A percentile compares a stretch with the other conserved stretches of the same genome.
Conservation (phyloP, 371 early-diverging fungal genomes). For the Syncephalis fuscata region DNA sequence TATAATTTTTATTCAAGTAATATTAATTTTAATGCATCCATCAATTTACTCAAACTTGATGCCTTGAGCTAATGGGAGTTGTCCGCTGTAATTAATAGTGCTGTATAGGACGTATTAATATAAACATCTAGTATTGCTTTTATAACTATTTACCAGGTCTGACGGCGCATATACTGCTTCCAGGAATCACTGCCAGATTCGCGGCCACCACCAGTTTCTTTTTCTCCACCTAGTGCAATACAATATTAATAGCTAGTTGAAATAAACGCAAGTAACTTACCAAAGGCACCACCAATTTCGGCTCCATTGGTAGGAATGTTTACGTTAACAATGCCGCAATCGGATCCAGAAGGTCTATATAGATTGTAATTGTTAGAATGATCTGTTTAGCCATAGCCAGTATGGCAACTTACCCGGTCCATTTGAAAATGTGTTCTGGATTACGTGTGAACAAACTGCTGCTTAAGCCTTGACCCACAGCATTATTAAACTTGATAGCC, state of each 20-base stretch:
- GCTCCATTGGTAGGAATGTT: constrained; percentile 97
- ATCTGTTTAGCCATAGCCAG: not conserved
- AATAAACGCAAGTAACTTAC: too few relatives aligned
- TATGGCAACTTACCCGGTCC: constrained; percentile 48
- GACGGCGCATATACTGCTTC: constrained; percentile 65
- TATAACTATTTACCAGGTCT: constrained; percentile 11
- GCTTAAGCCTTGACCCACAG: constrained; percentile 82
- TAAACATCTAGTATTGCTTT: constrained; percentile 3
- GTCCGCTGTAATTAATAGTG: constrained; percentile 83
- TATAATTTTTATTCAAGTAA: too few relatives aligned
- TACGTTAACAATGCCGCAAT: constrained; percentile 95
- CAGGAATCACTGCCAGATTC: constrained; percentile 88
- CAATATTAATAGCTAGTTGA: too few relatives aligned
- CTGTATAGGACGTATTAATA: constrained; percentile 7
- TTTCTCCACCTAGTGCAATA: constrained; percentile 50
- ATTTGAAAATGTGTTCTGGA: constrained; percentile 74
- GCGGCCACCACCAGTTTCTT: constrained; percentile 95
- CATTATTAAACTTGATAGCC: constrained; percentile 80
- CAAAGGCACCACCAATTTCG: constrained; percentile 96
- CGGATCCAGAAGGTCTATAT: constrained; percentile 66
- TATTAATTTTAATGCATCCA: too few relatives aligned
- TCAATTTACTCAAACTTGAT: constrained; percentile 76
- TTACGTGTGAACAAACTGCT: constrained; percentile 74
- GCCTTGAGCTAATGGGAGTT: constrained; percentile 92
- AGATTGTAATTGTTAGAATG: not conserved